Percentiles rank a stretch among this genome's conserved stretches.
Conservation (phyloP, 208 protist genomes). For the Acanthamoeba polyphaga region DNA sequence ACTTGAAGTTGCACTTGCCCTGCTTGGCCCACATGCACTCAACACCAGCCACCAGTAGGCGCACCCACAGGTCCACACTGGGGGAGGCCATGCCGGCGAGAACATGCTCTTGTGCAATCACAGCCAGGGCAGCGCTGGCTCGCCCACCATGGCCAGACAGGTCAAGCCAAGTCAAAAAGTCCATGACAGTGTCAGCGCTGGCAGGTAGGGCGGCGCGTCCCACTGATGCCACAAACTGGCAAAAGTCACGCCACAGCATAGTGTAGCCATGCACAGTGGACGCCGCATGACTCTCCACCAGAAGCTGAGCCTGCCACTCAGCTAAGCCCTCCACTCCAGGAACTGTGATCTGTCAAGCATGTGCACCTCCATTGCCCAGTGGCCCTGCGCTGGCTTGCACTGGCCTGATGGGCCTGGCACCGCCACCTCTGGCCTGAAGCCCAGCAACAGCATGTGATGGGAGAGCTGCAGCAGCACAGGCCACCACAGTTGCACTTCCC, state of each 20-base stretch:
- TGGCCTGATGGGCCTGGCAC: background rate
- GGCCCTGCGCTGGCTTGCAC: background rate
- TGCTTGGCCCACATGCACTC: background rate
- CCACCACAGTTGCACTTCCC: slow-evolving; percentile 23
- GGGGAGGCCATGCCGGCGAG: background rate
- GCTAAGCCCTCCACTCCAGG: background rate
- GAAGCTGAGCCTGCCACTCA: background rate
- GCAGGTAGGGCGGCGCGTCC: background rate
- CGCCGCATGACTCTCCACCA: background rate
- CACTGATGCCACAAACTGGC: background rate
- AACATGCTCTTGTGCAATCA: background rate
- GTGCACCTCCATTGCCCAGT: background rate
- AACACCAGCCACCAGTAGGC: background rate
- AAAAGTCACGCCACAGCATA: background rate
- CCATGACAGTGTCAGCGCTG: background rate
- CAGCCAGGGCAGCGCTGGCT: background rate
- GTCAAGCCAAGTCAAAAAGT: background rate
- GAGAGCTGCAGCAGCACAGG: background rate
- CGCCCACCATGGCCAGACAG: background rate
- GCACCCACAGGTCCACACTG: background rate
- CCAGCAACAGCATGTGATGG: background rate
- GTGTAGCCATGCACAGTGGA: background rate
- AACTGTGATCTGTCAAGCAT: background rate
- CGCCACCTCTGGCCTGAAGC: background rate
- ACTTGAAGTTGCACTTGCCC: background rate